These are phyloP conservation scores for Trametes cubensis DNA, from an alignment of 768 basidiomycete genomes.

Conservation along the genomic window DNA sequence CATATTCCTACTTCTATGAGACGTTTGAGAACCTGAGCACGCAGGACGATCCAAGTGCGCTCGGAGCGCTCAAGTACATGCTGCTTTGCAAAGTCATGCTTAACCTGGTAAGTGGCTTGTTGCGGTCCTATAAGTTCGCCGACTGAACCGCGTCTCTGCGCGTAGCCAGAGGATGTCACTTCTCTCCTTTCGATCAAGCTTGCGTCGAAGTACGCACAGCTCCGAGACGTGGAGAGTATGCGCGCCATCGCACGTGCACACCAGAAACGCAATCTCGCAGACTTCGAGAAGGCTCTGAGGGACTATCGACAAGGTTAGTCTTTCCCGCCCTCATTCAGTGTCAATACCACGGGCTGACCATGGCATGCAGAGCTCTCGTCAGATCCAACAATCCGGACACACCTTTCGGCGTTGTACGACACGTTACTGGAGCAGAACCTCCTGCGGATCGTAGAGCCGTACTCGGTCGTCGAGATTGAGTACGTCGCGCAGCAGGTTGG, in stretches of 20 bases:
- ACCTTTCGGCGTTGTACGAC: slow-evolving; percentile 92
- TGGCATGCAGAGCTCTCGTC: slow-evolving; percentile 77
- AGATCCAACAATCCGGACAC: slow-evolving; percentile 93
- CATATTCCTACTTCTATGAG: slow-evolving; percentile 97
- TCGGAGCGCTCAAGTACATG: slow-evolving; percentile 96
- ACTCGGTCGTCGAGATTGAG: slow-evolving; percentile 87
- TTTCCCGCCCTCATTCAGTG: not conserved
- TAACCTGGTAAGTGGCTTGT: slow-evolving; percentile 67
- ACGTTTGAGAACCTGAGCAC: slow-evolving; percentile 87
- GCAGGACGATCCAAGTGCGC: slow-evolving; percentile 67
- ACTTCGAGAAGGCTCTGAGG: slow-evolving; percentile 85
- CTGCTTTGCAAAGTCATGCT: slow-evolving; percentile 98
- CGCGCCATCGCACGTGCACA: slow-evolving; percentile 93
- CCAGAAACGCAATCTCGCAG: slow-evolving; percentile 83
- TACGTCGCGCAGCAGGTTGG: slow-evolving; percentile 87
- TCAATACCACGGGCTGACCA: not conserved
- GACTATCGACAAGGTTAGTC: slow-evolving; percentile 79
- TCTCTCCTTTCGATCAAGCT: slow-evolving; percentile 85
- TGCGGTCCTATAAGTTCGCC: not conserved
- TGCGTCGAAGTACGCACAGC: slow-evolving; percentile 82
- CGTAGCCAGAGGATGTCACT: slow-evolving; percentile 92
- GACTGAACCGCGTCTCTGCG: slow-evolving; percentile 1
- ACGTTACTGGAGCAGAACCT: slow-evolving; percentile 96
- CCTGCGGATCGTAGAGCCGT: slow-evolving; percentile 93
- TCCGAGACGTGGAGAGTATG: slow-evolving; percentile 94